Evolutionary conservation across 2,329 filamentous ascomycete species (phyloP).

Genomic region (Penicillium hesseltinei): DNA sequence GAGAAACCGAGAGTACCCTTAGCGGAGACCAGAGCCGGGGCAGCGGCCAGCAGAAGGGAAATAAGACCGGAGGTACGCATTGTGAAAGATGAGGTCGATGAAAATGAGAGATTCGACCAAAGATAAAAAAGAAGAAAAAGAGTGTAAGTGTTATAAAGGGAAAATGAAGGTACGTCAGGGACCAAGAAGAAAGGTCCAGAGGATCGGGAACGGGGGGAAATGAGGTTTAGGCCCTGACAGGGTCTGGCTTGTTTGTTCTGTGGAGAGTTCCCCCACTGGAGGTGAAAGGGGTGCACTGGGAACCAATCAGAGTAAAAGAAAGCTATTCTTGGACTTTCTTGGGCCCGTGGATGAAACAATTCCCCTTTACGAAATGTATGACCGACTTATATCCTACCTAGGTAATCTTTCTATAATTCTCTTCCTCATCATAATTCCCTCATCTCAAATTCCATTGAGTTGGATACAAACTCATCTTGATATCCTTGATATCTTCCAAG

Average conservation of each 20-base stretch:
- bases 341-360: conserved; percentile 11
- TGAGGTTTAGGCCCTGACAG: conserved; percentile 15
- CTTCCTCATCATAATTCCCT: neutral
- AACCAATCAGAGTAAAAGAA: neutral
- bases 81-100: conserved; percentile 17
- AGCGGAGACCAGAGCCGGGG: conserved; percentile 51
- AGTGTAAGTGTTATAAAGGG: conserved; percentile 8
- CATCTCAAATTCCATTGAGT: neutral
- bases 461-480: neutral
- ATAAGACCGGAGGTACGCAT: conserved; percentile 49
- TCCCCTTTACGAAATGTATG: neutral
- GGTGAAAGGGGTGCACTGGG: neutral
- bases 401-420: too few species aligned
- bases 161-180: conserved; percentile 10
- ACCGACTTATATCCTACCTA: too few species aligned
- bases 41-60: conserved; percentile 42
- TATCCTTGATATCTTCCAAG: neutral
- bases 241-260: neutral
- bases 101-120: conserved; percentile 3
- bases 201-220: conserved; percentile 7
- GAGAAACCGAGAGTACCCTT: conserved; percentile 63
- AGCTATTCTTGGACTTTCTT: conserved; percentile 8
- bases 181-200: conserved; percentile 9
- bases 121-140: neutral
- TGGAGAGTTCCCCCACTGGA: neutral